Base-by-base conservation (phyloP, 345 rosid genomes). In the Rhizophora apiculata region DNA sequence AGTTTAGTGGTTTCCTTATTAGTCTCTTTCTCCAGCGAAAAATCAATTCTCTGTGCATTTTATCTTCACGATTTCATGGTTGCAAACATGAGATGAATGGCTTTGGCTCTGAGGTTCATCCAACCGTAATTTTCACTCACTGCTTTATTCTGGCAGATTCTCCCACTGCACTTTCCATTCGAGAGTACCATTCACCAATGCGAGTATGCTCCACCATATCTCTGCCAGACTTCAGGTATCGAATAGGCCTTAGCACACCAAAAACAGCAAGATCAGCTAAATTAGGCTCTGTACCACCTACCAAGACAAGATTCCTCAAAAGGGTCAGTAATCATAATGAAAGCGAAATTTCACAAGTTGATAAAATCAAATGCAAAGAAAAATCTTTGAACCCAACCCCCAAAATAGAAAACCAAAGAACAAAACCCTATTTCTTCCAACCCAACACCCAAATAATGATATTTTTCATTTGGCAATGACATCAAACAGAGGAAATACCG, bases 191-290 rank as follows among this genome's bases (percentile, higher is more conserved):
- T 66, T 90, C 91, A 22, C 94, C 94, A 48, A 95, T 88, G 18
- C 76, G 89, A 46, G 96, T 95, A 72, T 92, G 87, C 72, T 87
- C 89, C 77, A 86, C 96, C 98, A 90, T 92, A 76, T 95, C 99
- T 72, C 82, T 86, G 32, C 99, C 96, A 11, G 96, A 88, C 65
- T 78, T 70, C 21, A 95, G 87, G 76, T 87, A 72, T 15, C 94
- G 89, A 49, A 92, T 90, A 3, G 97, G 99, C 84, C 96, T 92
- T 83, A 95, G 78, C 22, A 95, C 96, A 22, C 97, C 98, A 27
- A 89, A 92, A 11, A 85, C 96, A 9, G 96, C 88, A 1, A 95
- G 97, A 83, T 92, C 99, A 4, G 92, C 99, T 74, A 92, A 67
- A 85, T 92, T 95, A 48, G 97, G 99, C 77, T 84, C 78, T 1